Percentiles rank a stretch among this genome's conserved stretches.
These are phyloP conservation scores for Ogataea dorogensis DNA, from an alignment of 805 yeast species.

Conservation along the genomic window DNA sequence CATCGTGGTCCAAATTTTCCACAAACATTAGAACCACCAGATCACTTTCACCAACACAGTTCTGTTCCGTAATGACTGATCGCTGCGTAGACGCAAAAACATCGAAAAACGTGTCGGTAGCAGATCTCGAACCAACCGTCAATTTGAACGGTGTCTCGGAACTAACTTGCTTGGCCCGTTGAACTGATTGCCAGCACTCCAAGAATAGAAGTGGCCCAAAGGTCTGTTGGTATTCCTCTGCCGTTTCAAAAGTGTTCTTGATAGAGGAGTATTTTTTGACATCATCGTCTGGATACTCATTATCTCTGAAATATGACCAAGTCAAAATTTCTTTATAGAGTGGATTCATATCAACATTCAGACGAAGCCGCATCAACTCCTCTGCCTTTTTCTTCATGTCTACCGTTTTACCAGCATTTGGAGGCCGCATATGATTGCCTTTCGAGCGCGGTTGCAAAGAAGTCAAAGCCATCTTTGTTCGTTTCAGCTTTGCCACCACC, in stretches of 20 bases:
- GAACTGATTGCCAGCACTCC: constrained; percentile 93
- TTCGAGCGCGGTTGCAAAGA: constrained; percentile 27
- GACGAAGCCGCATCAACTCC: constrained; percentile 72
- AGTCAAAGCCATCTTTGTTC: constrained; percentile 26
- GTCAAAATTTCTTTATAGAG: constrained; percentile 64
- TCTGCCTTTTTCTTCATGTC: constrained; percentile 56
- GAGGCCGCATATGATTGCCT: constrained; percentile 7
- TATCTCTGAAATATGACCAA: constrained; percentile 68
- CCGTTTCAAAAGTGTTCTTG: constrained; percentile 52
- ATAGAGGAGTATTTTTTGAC: constrained; percentile 43
- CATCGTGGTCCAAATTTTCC: constrained; percentile 37
- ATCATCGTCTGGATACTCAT: constrained; percentile 55
- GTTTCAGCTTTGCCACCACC: constrained; percentile 30
- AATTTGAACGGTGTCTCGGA: constrained; percentile 62
- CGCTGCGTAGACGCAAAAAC: constrained; percentile 72
- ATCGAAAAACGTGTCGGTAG: constrained; percentile 85
- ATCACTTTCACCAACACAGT: constrained; percentile 68
- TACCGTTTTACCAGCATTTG: constrained; percentile 32
- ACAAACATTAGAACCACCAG: constrained; percentile 62
- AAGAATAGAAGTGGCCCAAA: constrained; percentile 80
- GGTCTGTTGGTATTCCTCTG: constrained; percentile 62
- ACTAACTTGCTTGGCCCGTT: constrained; percentile 62
- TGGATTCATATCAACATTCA: constrained; percentile 75
- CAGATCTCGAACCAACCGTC: constrained; percentile 73
- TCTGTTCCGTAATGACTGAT: constrained; percentile 46